phyloP scores from a whole-genome alignment of 768 basidiomycete genomes.

The Suillus hirtellus region DNA sequence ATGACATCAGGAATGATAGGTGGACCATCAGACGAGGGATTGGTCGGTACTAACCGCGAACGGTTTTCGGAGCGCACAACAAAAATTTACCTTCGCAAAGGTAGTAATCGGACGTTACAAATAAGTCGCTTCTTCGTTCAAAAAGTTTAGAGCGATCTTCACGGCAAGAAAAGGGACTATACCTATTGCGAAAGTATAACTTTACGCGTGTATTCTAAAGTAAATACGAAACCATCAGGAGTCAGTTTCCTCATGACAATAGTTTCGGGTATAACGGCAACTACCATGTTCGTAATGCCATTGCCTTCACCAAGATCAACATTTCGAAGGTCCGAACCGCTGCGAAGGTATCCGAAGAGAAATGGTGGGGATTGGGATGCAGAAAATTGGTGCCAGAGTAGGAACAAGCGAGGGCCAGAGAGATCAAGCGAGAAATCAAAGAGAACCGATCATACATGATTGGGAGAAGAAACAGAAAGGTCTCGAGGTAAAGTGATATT shows the following conservation, averaged over 20 bases:
- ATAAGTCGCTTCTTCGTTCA: constrained; percentile 45
- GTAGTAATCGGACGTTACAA: constrained; percentile 51
- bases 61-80: constrained; percentile 46
- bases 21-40: constrained; percentile 16
- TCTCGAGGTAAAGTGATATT: constrained; percentile 17
- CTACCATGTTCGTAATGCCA: constrained; percentile 41
- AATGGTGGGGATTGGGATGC: constrained; percentile 41
- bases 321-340: constrained; percentile 35
- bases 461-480: background rate
- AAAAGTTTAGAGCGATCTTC: constrained; percentile 10
- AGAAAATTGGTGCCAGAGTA: constrained; percentile 22
- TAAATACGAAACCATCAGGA: constrained; percentile 35
- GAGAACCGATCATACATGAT: constrained; percentile 14
- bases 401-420: background rate
- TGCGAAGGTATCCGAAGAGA: constrained; percentile 38
- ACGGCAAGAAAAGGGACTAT: constrained; percentile 15
- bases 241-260: constrained; percentile 45
- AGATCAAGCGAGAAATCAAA: constrained; percentile 21
- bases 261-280: constrained; percentile 42
- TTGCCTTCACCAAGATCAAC: constrained; percentile 46
- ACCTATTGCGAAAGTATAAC: constrained; percentile 25
- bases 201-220: constrained; percentile 41
- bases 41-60: constrained; percentile 8
- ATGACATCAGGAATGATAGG: constrained; percentile 25
- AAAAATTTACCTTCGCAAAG: constrained; percentile 51